Percentiles rank a stretch among this genome's conserved stretches.
Conservation (phyloP, 2,329 filamentous ascomycete species). For the Aspergillus versicolor region DNA sequence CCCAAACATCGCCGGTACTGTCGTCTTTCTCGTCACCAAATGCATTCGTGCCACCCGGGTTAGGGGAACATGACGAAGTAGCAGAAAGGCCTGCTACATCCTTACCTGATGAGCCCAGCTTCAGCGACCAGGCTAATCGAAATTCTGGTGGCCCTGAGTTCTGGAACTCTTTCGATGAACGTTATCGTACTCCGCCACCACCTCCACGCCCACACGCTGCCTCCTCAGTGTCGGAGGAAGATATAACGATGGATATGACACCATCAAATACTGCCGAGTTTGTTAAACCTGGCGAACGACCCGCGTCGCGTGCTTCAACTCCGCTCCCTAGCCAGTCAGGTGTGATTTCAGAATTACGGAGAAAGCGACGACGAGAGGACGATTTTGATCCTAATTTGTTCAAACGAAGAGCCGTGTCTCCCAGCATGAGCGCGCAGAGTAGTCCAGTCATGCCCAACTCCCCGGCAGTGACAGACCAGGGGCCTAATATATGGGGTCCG, state of each 20-base stretch:
- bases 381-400: constrained; percentile 86
- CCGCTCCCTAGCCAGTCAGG: constrained; percentile 44
- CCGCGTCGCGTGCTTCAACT: constrained; percentile 41
- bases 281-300: constrained; percentile 34
- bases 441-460: constrained; percentile 81
- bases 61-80: constrained; percentile 16
- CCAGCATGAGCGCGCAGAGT: constrained; percentile 86
- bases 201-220: constrained; percentile 56
- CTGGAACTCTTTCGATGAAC: constrained; percentile 77
- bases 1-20: constrained; percentile 38
- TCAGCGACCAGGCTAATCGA: constrained; percentile 70
- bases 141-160: constrained; percentile 72
- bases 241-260: constrained; percentile 41
- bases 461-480: constrained; percentile 69
- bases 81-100: constrained; percentile 33
- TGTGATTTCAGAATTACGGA: constrained; percentile 70
- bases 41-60: constrained; percentile 31
- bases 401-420: constrained; percentile 88
- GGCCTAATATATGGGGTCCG: constrained; percentile 66
- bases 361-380: constrained; percentile 82
- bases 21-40: constrained; percentile 51
- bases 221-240: constrained; percentile 48
- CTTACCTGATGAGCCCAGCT: constrained; percentile 63
- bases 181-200: constrained; percentile 64
- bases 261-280: constrained; percentile 29